A percentile compares a stretch with the other conserved stretches of the same genome.
These are phyloP conservation scores for Syncephalastrum racemosum DNA, from an alignment of 371 early-diverging fungal species.

Conservation along the genomic window DNA sequence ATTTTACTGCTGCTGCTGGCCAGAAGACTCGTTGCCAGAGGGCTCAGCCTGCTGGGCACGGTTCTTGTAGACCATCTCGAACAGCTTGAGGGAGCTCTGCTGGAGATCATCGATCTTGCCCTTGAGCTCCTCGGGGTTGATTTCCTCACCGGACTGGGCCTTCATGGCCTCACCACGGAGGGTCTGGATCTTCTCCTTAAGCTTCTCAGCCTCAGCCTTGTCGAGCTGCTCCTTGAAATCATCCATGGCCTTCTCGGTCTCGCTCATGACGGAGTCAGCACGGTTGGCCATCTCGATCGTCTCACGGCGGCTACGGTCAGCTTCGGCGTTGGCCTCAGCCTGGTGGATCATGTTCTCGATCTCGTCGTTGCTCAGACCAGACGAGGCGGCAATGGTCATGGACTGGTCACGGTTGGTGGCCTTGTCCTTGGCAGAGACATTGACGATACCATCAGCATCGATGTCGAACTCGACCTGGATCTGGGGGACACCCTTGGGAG, in stretches of 20 bases:
- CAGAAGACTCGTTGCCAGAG: slow-evolving; percentile 5
- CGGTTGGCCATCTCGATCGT: slow-evolving; percentile 93
- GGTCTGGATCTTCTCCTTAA: slow-evolving; percentile 77
- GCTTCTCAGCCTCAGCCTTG: slow-evolving; percentile 75
- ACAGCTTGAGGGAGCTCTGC: slow-evolving; percentile 87
- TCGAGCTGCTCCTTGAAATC: slow-evolving; percentile 95
- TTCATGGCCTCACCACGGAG: slow-evolving; percentile 71
- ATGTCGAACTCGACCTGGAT: slow-evolving; percentile 98
- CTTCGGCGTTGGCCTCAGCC: slow-evolving; percentile 89
- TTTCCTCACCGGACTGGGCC: slow-evolving; percentile 65
- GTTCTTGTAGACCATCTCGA: slow-evolving; percentile 96
- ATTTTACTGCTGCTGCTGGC: slow-evolving; percentile 7
- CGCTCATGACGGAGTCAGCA: slow-evolving; percentile 88
- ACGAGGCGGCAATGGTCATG: slow-evolving; percentile 95
- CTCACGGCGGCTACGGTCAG: slow-evolving; percentile 91
- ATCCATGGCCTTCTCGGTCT: slow-evolving; percentile 91
- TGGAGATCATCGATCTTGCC: slow-evolving; percentile 82
- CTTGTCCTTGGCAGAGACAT: slow-evolving; percentile 97
- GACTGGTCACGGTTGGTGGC: slow-evolving; percentile 94
- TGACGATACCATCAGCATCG: slow-evolving; percentile 99
- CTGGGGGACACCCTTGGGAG: slow-evolving; percentile 93
- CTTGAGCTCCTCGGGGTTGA: slow-evolving; percentile 73
- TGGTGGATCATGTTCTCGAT: slow-evolving; percentile 96
- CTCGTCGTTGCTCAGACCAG: slow-evolving; percentile 94
- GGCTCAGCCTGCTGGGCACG: slow-evolving; percentile 22